These are phyloP conservation scores for Collybia sp. DNA, from an alignment of 768 basidiomycete genomes.

Conservation along the genomic window DNA sequence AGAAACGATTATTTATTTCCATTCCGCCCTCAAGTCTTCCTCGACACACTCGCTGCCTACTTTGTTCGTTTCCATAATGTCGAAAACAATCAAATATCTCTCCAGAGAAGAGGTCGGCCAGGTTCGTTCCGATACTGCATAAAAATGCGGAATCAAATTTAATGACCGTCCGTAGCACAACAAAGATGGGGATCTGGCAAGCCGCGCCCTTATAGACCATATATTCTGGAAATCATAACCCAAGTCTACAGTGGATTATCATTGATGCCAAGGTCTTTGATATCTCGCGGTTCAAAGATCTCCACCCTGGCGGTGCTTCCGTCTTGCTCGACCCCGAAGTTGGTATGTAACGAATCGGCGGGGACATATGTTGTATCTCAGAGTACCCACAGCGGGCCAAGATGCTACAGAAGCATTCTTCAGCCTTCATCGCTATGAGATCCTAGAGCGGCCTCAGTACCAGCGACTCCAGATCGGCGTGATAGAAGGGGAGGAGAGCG, in stretches of 20 bases:
- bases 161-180: constrained; percentile 57
- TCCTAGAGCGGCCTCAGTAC: constrained; percentile 65
- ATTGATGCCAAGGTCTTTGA: constrained; percentile 84
- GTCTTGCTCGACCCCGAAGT: constrained; percentile 75
- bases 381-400: constrained; percentile 49
- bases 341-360: constrained; percentile 32
- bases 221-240: not conserved
- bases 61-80: constrained; percentile 16
- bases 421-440: constrained; percentile 67
- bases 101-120: constrained; percentile 70
- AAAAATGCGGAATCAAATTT: not conserved
- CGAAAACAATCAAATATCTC: constrained; percentile 28
- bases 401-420: constrained; percentile 81
- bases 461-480: constrained; percentile 58
- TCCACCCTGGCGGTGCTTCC: constrained; percentile 79
- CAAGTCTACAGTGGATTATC: constrained; percentile 60
- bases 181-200: constrained; percentile 65
- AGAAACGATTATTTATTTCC: too few relatives aligned
- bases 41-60: not conserved
- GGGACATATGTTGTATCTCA: not conserved
- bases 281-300: constrained; percentile 66
- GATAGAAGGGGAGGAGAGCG: constrained; percentile 53
- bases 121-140: constrained; percentile 29
- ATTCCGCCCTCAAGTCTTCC: too few relatives aligned
- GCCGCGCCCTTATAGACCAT: constrained; percentile 9